Conservation (phyloP, 2,329 filamentous ascomycete species). For the Colletotrichum incanum region DNA sequence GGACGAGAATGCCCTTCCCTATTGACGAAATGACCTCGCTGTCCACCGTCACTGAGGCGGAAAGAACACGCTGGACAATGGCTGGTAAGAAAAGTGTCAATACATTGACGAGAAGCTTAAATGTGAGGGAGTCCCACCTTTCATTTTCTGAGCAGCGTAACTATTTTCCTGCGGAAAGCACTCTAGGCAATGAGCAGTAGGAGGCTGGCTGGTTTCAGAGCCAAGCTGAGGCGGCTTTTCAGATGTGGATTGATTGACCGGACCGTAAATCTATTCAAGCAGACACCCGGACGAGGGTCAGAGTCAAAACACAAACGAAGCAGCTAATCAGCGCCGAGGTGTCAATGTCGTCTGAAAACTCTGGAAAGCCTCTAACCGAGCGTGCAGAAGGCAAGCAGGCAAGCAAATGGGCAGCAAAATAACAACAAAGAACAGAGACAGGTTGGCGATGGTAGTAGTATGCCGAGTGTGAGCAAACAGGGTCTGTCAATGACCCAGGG, state of each 20-base stretch:
- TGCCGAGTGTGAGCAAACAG: neutral
- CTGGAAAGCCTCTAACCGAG: conserved; percentile 19
- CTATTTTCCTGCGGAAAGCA: neutral
- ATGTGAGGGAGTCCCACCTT: conserved; percentile 51
- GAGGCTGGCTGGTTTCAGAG: conserved; percentile 15
- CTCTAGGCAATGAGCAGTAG: neutral
- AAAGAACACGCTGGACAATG: conserved; percentile 93
- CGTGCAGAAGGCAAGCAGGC: neutral
- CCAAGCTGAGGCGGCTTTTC: conserved; percentile 11
- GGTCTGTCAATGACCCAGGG: neutral
- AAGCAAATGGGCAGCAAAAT: conserved; percentile 19
- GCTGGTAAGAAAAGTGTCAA: conserved; percentile 66
- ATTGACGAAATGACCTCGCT: conserved; percentile 92
- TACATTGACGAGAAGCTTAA: conserved; percentile 35
- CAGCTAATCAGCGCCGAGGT: conserved; percentile 4
- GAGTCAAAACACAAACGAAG: conserved; percentile 24
- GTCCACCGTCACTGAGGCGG: conserved; percentile 95
- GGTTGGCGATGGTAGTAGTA: neutral
- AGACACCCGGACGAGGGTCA: conserved; percentile 8
- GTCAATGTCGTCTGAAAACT: conserved; percentile 20
- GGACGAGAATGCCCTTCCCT: conserved; percentile 89
- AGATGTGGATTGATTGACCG: conserved; percentile 22
- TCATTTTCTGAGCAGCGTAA: conserved; percentile 48
- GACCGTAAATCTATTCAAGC: conserved; percentile 10
- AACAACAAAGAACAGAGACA: neutral